Conservation (phyloP, 345 rosid genomes). For the Capsella bursapastoris region DNA sequence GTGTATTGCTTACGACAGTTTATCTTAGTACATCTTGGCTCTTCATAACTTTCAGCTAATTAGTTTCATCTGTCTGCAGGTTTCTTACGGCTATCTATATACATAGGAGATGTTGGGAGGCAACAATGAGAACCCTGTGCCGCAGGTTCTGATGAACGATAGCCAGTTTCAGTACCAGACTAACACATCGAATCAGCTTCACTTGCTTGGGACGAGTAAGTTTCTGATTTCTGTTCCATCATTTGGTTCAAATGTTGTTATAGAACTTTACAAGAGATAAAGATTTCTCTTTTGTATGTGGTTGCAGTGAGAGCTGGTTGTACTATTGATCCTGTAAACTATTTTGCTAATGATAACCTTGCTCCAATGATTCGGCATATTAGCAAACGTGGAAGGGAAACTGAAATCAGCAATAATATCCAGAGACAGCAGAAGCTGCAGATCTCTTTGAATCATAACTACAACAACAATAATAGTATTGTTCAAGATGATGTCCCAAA, state of each 20-base stretch:
- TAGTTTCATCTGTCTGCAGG: slow-evolving; percentile 36
- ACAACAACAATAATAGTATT: slow-evolving; percentile 41
- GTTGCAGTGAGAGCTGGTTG: slow-evolving; percentile 66
- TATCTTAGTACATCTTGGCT: slow-evolving; percentile 10
- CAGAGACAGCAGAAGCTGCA: slow-evolving; percentile 71
- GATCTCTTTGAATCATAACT: slow-evolving; percentile 61
- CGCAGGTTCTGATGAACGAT: slow-evolving; percentile 59
- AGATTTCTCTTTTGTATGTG: slow-evolving; percentile 18
- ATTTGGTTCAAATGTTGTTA: slow-evolving; percentile 10
- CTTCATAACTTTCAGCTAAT: background rate
- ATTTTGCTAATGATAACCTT: slow-evolving; percentile 62
- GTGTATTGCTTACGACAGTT: background rate
- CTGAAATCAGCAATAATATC: slow-evolving; percentile 53
- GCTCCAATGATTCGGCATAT: slow-evolving; percentile 55
- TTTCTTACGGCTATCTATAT: slow-evolving; percentile 11
- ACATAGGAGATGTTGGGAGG: slow-evolving; percentile 68
- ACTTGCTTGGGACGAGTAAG: slow-evolving; percentile 72
- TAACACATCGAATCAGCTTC: slow-evolving; percentile 69
- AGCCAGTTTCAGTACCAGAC: slow-evolving; percentile 65
- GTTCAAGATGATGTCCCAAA: slow-evolving; percentile 65
- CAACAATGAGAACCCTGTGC: slow-evolving; percentile 57
- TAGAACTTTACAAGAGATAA: background rate
- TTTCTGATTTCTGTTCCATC: slow-evolving; percentile 7
- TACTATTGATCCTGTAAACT: slow-evolving; percentile 65
- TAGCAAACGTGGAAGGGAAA: slow-evolving; percentile 58